Conservation (phyloP, 306 rosid species). For the Castanea sativa region DNA sequence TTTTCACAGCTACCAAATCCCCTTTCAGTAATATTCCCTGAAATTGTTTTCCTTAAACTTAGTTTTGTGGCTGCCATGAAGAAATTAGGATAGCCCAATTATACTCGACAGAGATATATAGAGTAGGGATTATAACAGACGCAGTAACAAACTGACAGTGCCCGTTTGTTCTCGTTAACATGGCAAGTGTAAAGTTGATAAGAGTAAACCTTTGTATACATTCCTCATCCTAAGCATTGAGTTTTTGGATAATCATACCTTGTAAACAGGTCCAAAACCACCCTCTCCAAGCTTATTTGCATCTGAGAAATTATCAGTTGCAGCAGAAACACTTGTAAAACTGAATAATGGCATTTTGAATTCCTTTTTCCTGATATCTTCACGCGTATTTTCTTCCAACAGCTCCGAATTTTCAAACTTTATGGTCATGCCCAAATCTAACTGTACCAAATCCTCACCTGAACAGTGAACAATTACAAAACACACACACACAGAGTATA, state of each 20-base stretch:
- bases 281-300: slow-evolving; percentile 40
- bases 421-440: slow-evolving; percentile 29
- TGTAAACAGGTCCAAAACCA: slow-evolving; percentile 49
- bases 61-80: too few relatives aligned
- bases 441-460: slow-evolving; percentile 35
- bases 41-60: too few relatives aligned
- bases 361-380: slow-evolving; percentile 9
- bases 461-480: background rate
- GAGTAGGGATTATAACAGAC: too few relatives aligned
- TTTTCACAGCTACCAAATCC: too few relatives aligned
- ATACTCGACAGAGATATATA: too few relatives aligned
- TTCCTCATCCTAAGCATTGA: background rate
- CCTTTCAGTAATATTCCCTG: too few relatives aligned
- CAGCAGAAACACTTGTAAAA: slow-evolving; percentile 32
- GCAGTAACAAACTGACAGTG: too few relatives aligned
- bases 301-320: slow-evolving; percentile 25
- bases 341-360: slow-evolving; percentile 38
- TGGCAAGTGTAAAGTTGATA: background rate
- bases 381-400: background rate
- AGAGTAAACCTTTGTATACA: too few relatives aligned
- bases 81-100: too few relatives aligned
- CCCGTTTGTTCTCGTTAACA: background rate
- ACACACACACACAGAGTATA: background rate
- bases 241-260: slow-evolving; percentile 15
- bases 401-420: background rate